These are phyloP conservation scores for Talaromyces piceae DNA, from an alignment of 2,329 filamentous ascomycete species.

Conservation along the genomic window DNA sequence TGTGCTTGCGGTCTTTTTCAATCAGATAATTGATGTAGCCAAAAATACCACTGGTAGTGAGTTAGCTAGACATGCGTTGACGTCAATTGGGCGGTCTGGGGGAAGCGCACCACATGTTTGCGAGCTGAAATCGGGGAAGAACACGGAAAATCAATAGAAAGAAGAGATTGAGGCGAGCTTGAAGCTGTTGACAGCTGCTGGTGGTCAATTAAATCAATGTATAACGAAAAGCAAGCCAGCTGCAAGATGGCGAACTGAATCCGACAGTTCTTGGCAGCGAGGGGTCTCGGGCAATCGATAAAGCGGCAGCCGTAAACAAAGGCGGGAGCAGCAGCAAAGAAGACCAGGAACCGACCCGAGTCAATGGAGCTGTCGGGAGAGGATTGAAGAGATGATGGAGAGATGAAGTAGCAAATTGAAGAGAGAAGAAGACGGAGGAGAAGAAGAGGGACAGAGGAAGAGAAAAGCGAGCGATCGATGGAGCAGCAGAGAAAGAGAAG, in stretches of 20 bases:
- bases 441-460: background rate
- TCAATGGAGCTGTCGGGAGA: too few species aligned
- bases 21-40: slow-evolving; percentile 99
- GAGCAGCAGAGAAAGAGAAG: background rate
- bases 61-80: slow-evolving; percentile 12
- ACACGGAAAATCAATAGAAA: background rate
- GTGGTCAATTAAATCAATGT: too few species aligned
- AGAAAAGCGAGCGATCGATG: too few species aligned
- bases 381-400: background rate
- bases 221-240: background rate
- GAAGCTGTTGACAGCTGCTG: background rate
- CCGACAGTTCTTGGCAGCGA: background rate
- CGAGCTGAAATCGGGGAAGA: slow-evolving; percentile 5
- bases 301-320: background rate
- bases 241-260: background rate
- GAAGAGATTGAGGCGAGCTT: background rate
- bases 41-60: slow-evolving; percentile 41
- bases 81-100: background rate
- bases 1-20: slow-evolving; percentile 96
- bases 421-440: slow-evolving; percentile 1
- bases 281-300: background rate
- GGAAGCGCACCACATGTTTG: slow-evolving; percentile 31
- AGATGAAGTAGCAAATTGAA: slow-evolving; percentile 6
- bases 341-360: too few species aligned
- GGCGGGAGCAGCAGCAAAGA: background rate